Base-by-base conservation (phyloP, 257 asterid species). In the Petunia axillaris region DNA sequence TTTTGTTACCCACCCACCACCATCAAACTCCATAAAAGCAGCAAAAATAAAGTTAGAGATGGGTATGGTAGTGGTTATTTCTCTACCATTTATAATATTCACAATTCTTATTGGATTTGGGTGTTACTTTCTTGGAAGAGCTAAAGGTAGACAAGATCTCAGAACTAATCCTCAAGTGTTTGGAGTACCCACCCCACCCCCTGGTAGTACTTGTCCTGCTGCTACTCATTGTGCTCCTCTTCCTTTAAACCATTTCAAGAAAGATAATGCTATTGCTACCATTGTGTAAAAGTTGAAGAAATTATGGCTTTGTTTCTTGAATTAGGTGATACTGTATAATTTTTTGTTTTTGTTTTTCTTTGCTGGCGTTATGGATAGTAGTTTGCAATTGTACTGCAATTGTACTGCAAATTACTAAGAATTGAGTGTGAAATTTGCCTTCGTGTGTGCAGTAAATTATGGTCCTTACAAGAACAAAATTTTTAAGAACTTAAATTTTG, bases 61-160 rank as follows among this genome's bases (percentile, higher is more conserved):
- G 98, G 97, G 98, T 48, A 90, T 93, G 98, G 94, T 91, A 25
- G 90, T 94, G 14, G 98, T 94, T 80, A 48, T 93, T 38, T 93
- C 98, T 64, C 80, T 94, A 76, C 98, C 98, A 15, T 83, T 94
- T 76, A 91, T 93, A 77, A 80, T 93, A 63, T 91, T 94, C 75
- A 90, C 96, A 1, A 46, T 94, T 1, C 77, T 92, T 50, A 86
- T 93, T 5, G 98, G 98, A 7, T 91, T 94, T 41, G 98, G 98
- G 2, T 94, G 98, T 82, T 94, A 87, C 75, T 80, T 93, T 52
- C 84, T 90, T 7, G 98, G 98, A 74, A 89, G 93, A 86, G 90
- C 93, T 70, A 93, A 86, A 85, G 98, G 98, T 25, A 78, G 98
- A 76, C 91, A 84, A 84, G 97, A 94, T 79, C 81, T 87, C 2